Evolutionary conservation across 352 stramenopile genomes (phyloP), one percentile per base, ranked within the genome.

Genomic region (Phytophthora megakarya): DNA sequence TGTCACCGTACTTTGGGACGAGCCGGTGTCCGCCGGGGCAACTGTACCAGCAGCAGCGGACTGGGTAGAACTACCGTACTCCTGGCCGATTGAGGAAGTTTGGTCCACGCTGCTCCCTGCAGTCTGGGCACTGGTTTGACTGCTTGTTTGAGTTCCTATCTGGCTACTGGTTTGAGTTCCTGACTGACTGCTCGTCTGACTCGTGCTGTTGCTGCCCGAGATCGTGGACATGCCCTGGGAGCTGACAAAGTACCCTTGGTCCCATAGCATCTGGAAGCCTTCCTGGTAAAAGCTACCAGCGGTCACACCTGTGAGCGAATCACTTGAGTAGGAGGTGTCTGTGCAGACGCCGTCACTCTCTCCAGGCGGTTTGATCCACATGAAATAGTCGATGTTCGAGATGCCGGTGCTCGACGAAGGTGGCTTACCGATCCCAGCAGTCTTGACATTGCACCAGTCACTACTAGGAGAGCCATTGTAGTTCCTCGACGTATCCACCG

Each of bases 371-470:
- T 90, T 92, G 61, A 88, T 57, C 79, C 80, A 92, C 46, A 90
- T 63, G 45, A 86, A 88, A 67, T 88, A 88, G 55, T 89, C 80
- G 8, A 92, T 48, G 40, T 86, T 78, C 5, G 35, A 50, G 10
- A 78, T 53, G 1, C 80, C 81, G 1, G 81, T 90, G 2, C 81
- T 49, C 16, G 48, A 68, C 7, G 80, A 81, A 15, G 84, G 79
- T 23, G 78, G 80, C 11, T 70, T 57, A 23, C 84, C 81, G 18
- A 92, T 83, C n/a, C 79, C 84, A 1, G 73, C 80, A 9, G 67
- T 71, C 15, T 75, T 72, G 28, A 83, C 67, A 50, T 92, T 92
- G 75, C 84, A 93, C 84, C 84, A 93, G 32, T 91, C 84, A 40
- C 47, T 72, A 0, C 63, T 65, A 6, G 66, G 61, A 0, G 66